Base-by-base conservation (phyloP, 257 asterid genomes). In the Plantago major region DNA sequence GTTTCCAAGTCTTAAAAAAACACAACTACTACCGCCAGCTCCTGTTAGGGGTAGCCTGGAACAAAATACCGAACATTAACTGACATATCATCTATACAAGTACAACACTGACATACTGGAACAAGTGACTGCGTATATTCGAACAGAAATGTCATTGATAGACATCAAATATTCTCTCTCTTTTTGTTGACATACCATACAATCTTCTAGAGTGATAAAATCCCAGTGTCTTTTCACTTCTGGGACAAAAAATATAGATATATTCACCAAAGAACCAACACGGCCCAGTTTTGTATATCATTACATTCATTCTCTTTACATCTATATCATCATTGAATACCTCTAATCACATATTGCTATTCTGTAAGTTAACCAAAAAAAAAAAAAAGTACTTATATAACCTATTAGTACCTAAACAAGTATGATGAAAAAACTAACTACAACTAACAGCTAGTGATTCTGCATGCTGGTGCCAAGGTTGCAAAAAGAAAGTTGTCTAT, bases 291-390 rank as follows among this genome's bases (percentile, higher is more conserved):
- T 52, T 12, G 12, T 26, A 10, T 53, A 53, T 53, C 58, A 53
- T 10, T 53, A 53, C 58, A 53, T 53, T 53, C 13, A 60, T 68
- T 55, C 61, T 71, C 71, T 82, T 67, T 70, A 74, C 85, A 73
- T 59, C 71, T 71, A 62, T 57, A 63, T 45, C 67, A 65, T 54
- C 65, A 62, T 62, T 18, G 61, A 67, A 12, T 40, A 38, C 49
- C 58, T 60, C 71, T 67, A 62, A 72, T 69, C 76, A 55, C 45
- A 57, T 22, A 22, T 40, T 33, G 60, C 71, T 62, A 48, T 67
- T 58, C 77, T 59, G 53, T 58, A 68, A 38, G 74, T 67, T 68
- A 47, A 44, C 64, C 4, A 52, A 60, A 45, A 5, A 6, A 22
- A 7, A 52, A 60, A 45, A 5, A 6, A 22, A 1, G 26, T 22